Base-by-base conservation (phyloP, 2,329 filamentous ascomycete species). In the Bipolaris cookei region DNA sequence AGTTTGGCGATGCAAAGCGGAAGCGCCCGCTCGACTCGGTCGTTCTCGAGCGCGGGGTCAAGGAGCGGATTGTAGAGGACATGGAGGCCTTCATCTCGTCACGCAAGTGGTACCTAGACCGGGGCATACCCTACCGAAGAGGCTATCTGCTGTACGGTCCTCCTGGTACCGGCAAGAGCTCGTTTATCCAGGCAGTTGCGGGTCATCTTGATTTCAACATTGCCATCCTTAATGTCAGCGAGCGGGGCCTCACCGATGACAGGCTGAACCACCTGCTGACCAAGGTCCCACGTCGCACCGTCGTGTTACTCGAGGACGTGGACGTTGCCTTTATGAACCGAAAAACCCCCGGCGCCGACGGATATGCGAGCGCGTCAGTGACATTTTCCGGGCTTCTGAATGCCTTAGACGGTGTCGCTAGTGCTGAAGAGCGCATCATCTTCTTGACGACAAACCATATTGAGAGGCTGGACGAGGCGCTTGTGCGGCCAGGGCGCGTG, bases 361-460 rank as follows among this genome's bases (percentile, higher is more conserved):
- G 93, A 2, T 97, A 96, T 70, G 86, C 84, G 37, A 93, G 93
- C 23, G 89, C 91, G 2, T 95, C 90, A 16, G 93, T 97, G 21
- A 99, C 95, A 0, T 98, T 97, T 70, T 98, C 94, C 0, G 94
- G 94, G 0, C 80, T 98, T 18, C 80, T 98, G 35, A 83, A 83
- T 55, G 81, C 81, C 3, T 71, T 83, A 13, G 95, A 99, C 62
- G 95, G 95, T 1, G 87, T 98, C n/a, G 92, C 92, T 6, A 96
- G 93, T 49, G 91, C 92, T 11, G 95, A 98, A 74, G 94, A 98
- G 79, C 86, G 95, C 51, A 90, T 99, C 61, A 88, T 96, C 1
- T 97, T 99, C 76, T 82, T 96, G 61, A 99, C 95, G 1, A 96
- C 94, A 18, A 99, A 99, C 71, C 92, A 97, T 71, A 87, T 97